These are phyloP conservation scores for Pichia inconspicua DNA, from an alignment of 1,139 yeast genomes.

Conservation along the genomic window DNA sequence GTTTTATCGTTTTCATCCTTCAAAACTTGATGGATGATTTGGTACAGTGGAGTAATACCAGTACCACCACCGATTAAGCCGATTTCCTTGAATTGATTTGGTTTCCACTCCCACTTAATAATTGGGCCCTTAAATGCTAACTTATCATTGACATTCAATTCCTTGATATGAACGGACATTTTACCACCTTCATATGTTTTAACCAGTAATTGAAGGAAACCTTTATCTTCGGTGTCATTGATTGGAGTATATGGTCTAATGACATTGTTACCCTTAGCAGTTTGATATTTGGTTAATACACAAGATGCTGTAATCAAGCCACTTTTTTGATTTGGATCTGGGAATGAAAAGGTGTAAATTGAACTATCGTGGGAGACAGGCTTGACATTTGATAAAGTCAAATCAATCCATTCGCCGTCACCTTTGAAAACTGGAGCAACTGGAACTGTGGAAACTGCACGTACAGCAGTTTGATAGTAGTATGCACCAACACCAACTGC, in stretches of 20 bases:
- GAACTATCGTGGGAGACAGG: slow-evolving; percentile 59
- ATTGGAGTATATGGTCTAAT: slow-evolving; percentile 96
- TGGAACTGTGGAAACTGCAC: neutral
- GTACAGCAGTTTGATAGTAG: slow-evolving; percentile 29
- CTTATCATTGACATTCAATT: slow-evolving; percentile 70
- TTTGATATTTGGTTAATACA: slow-evolving; percentile 71
- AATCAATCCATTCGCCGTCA: slow-evolving; percentile 72
- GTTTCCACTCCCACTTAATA: slow-evolving; percentile 85
- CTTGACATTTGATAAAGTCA: slow-evolving; percentile 54
- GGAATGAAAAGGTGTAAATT: slow-evolving; percentile 65
- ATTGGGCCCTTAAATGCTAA: slow-evolving; percentile 93
- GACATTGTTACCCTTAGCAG: slow-evolving; percentile 80
- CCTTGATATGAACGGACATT: slow-evolving; percentile 69
- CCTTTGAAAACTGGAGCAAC: slow-evolving; percentile 51
- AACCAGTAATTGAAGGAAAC: slow-evolving; percentile 71
- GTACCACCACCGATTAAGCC: slow-evolving; percentile 93
- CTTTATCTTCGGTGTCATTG: slow-evolving; percentile 60
- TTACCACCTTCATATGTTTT: slow-evolving; percentile 82
- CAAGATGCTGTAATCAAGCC: slow-evolving; percentile 82
- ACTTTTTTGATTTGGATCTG: slow-evolving; percentile 55
- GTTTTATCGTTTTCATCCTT: slow-evolving; percentile 79
- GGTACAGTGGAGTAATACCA: slow-evolving; percentile 93
- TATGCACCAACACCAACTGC: slow-evolving; percentile 47
- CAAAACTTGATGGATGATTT: slow-evolving; percentile 62
- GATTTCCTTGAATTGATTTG: slow-evolving; percentile 73